Evolutionary conservation across 495 filamentous ascomycete species (phyloP), one percentile per base, ranked within the genome.

Genomic region (Penicillium robsamsonii): DNA sequence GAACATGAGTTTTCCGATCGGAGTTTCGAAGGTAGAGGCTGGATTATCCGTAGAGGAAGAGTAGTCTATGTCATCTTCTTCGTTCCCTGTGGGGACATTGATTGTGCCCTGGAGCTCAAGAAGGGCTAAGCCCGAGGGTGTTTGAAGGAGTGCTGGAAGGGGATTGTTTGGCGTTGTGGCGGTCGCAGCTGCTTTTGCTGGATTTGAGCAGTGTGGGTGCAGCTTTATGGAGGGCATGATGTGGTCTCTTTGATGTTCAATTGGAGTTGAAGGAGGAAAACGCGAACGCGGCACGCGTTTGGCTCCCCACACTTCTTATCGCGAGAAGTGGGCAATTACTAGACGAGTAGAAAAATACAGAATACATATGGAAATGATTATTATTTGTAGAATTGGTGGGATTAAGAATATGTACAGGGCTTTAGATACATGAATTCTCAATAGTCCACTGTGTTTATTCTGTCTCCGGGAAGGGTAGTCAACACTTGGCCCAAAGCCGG

Each of bases 71-170:
- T 65, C 55, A 15, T 62, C 59, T n/a, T 66, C 27, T n/a, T 61
- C 59, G 1, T 59, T 42, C 20, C 62, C 54, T 11, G 66, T 48
- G 20, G 73, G 69, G n/a, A 77, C 49, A 67, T 96, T 90, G 74
- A 97, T 85, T 11, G 85, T 90, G 40, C 90, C 91, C 75, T 97
- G 92, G 17, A 97, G 81, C 70, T 97, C 92, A 55, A 97, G 79
- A 42, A 97, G 74, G n/a, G 91, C 91, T 30, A 82, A 76, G 33
- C 79, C 79, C 4, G 77, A 74, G 25, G 92, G 92, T 4, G 92
- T 96, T 59, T 90, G 89, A n/a, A 97, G 84, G 58, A 96, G 76
- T 3, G 79, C 71, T 8, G 92, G 92, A n/a, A 96, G 83, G 2
- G 90, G 82, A 69, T 85, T 88, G 69, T 56, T 46, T 35, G 59